A percentile compares a stretch with the other conserved stretches of the same genome.
Conservation (phyloP, 441 rosid genomes). For the Syzygium malaccense region DNA sequence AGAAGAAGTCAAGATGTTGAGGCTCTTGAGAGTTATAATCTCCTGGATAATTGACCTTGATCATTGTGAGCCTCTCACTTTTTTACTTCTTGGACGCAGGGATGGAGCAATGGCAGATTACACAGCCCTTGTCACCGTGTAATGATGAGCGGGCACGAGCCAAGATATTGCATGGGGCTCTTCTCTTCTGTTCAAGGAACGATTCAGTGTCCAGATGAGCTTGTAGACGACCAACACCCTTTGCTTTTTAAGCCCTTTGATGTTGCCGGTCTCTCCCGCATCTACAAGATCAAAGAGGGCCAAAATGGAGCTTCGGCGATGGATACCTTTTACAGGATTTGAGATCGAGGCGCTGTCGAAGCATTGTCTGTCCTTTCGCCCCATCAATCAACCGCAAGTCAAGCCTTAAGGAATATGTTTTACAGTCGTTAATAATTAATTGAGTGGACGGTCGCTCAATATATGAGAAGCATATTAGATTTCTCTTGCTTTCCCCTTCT, state of each 20-base stretch:
- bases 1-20: neutral
- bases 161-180: conserved; percentile 17
- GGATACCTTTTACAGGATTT: neutral
- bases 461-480: neutral
- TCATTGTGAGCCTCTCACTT: neutral
- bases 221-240: conserved; percentile 20
- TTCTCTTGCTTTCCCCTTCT: neutral
- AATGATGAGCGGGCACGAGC: neutral
- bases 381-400: neutral
- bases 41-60: neutral
- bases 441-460: neutral
- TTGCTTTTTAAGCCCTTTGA: conserved; percentile 16
- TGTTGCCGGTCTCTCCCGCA: conserved; percentile 6
- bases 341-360: neutral
- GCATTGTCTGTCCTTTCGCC: neutral
- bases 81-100: neutral
- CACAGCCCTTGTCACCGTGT: conserved; percentile 18
- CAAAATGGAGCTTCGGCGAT: neutral
- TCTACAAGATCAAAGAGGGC: neutral
- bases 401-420: too few species aligned
- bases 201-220: conserved; percentile 9
- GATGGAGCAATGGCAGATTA: conserved; percentile 27
- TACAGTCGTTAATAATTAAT: neutral
- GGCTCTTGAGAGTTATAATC: neutral
- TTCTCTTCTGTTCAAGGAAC: conserved; percentile 8